A percentile compares a stretch with the other conserved stretches of the same genome.
Evolutionary conservation across 345 rosid genomes (phyloP).

Genomic region (rapeseed (Brassica napus)): DNA sequence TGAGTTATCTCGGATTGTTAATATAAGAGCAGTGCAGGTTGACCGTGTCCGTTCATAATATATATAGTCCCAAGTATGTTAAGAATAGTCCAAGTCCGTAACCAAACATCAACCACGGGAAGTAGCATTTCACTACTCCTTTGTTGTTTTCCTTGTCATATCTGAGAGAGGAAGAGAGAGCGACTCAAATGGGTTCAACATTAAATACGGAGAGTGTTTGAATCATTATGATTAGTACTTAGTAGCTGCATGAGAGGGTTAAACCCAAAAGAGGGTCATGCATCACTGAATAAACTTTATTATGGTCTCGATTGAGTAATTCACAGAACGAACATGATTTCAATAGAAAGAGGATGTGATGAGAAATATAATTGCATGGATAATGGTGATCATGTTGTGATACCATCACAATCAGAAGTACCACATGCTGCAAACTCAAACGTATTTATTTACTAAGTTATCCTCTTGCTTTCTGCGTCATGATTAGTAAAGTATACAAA

Average conservation of each 20-base stretch:
- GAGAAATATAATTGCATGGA: constrained; percentile 37
- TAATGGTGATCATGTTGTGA: constrained; percentile 14
- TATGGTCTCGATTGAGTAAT: too few species aligned
- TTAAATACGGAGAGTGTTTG: background rate
- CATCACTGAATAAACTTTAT: too few species aligned
- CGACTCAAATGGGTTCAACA: background rate
- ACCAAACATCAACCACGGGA: constrained; percentile 74
- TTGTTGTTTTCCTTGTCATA: constrained; percentile 74
- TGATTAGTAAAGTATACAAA: constrained; percentile 24
- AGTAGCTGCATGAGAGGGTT: too few species aligned
- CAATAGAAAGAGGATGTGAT: constrained; percentile 31
- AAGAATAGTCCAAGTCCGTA: constrained; percentile 80
- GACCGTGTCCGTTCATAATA: constrained; percentile 95
- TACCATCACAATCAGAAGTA: constrained; percentile 16
- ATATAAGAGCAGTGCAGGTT: constrained; percentile 79
- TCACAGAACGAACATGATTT: too few species aligned
- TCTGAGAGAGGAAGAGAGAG: constrained; percentile 40
- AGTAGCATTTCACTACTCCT: constrained; percentile 52
- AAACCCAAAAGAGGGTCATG: too few species aligned
- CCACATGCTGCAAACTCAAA: constrained; percentile 8
- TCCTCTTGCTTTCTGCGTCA: constrained; percentile 51
- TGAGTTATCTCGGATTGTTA: background rate
- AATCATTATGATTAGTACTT: too few species aligned
- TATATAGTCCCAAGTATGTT: constrained; percentile 77
- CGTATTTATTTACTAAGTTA: constrained; percentile 22